phyloP scores from a whole-genome alignment of 805 yeast species.

The Myxozyma neotropica region DNA sequence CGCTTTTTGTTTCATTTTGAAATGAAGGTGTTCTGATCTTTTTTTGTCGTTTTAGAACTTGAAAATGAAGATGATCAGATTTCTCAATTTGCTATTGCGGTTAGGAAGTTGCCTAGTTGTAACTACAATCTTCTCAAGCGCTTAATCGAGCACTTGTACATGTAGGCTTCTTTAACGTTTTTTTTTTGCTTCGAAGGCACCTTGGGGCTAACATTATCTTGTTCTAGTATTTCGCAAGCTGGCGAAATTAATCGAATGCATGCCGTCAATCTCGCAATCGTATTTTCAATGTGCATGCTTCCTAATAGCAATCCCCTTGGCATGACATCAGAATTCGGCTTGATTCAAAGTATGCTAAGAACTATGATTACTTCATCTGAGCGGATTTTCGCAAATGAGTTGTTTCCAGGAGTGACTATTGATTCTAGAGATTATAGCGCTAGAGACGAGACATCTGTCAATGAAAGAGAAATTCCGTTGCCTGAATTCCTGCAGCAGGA shows the following conservation, averaged over 20 bases:
- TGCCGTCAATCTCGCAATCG: conserved; percentile 86
- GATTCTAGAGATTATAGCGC: neutral
- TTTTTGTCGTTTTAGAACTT: neutral
- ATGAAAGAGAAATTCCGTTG: neutral
- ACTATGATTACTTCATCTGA: conserved; percentile 48
- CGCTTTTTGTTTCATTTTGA: neutral
- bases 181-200: neutral
- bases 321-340: conserved; percentile 56
- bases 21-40: neutral
- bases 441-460: neutral
- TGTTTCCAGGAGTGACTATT: neutral
- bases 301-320: conserved; percentile 34
- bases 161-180: conserved; percentile 31
- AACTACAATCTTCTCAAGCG: conserved; percentile 71
- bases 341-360: conserved; percentile 56
- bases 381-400: conserved; percentile 35
- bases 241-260: conserved; percentile 81
- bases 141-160: conserved; percentile 67
- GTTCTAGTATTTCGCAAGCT: conserved; percentile 55
- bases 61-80: conserved; percentile 20
- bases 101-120: conserved; percentile 57
- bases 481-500: neutral
- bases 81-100: conserved; percentile 32
- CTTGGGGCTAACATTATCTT: neutral
- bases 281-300: conserved; percentile 66